phyloP scores from a whole-genome alignment of 2,329 filamentous ascomycete genomes.

The Bipolaris gigantea region DNA sequence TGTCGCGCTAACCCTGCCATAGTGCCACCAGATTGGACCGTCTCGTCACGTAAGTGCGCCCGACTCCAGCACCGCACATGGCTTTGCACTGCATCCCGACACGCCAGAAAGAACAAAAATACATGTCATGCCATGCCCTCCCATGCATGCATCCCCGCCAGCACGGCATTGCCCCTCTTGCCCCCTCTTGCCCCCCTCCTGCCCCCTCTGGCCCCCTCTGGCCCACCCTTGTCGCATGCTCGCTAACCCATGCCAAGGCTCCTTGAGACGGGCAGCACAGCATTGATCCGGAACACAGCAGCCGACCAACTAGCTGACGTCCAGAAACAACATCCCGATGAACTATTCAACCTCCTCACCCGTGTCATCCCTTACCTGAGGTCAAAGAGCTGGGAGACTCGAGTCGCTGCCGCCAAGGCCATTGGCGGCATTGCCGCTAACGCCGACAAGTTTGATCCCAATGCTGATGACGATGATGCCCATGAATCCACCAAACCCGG shows the following conservation, averaged over 20 bases:
- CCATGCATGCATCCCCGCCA: not conserved
- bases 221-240: slow-evolving; percentile 4
- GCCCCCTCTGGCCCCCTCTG: not conserved
- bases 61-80: not conserved
- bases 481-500: slow-evolving; percentile 66
- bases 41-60: slow-evolving; percentile 43
- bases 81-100: not conserved
- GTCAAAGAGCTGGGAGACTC: slow-evolving; percentile 95
- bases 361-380: slow-evolving; percentile 93
- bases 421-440: slow-evolving; percentile 92
- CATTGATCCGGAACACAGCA: slow-evolving; percentile 93
- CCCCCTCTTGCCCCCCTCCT: not conserved
- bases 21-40: slow-evolving; percentile 46
- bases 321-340: slow-evolving; percentile 96
- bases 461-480: slow-evolving; percentile 60
- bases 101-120: not conserved
- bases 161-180: not conserved
- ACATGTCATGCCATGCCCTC: not conserved
- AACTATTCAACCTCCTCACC: slow-evolving; percentile 92
- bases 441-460: slow-evolving; percentile 85
- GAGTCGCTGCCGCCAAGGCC: slow-evolving; percentile 89
- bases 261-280: slow-evolving; percentile 95
- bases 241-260: slow-evolving; percentile 61
- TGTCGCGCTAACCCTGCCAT: slow-evolving; percentile 39
- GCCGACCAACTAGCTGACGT: slow-evolving; percentile 96